Conservation (phyloP, 129 eudicot species). For the Tagetes patula region DNA sequence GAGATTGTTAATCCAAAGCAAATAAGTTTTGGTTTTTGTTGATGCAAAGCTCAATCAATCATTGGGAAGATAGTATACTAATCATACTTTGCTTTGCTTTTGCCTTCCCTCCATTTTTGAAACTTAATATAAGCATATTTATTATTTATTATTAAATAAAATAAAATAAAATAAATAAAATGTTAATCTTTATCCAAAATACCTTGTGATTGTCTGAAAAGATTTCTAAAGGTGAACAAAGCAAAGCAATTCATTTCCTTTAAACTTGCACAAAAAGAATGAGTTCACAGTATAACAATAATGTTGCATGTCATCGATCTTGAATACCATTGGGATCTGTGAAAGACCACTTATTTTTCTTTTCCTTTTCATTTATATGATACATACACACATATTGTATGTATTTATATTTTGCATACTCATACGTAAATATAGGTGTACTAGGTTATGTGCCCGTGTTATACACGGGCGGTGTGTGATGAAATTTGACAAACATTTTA, state of each 20-base stretch:
- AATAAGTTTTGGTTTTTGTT: constrained; percentile 15
- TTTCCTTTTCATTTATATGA: constrained; percentile 41
- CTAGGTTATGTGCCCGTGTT: too few species aligned
- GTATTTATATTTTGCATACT: constrained; percentile 10
- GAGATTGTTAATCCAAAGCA: constrained; percentile 32
- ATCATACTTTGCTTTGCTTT: constrained; percentile 39
- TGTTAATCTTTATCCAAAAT: constrained; percentile 19
- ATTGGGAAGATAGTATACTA: constrained; percentile 52
- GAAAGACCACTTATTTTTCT: constrained; percentile 60
- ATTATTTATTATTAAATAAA: not conserved
- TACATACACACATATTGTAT: constrained; percentile 10
- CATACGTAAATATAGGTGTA: too few species aligned
- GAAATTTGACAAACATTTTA: too few species aligned
- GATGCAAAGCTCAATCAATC: constrained; percentile 45
- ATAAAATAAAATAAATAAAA: not conserved
- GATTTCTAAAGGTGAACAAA: constrained; percentile 71
- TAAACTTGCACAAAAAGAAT: constrained; percentile 91
- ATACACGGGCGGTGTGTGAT: too few species aligned
- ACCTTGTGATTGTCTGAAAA: constrained; percentile 45
- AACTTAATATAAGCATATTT: constrained; percentile 27
- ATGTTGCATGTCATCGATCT: constrained; percentile 62
- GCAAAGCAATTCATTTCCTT: constrained; percentile 43
- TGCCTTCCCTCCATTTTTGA: constrained; percentile 46
- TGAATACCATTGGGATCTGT: constrained; percentile 90
- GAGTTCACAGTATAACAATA: constrained; percentile 53